Conservation (phyloP, 2,329 filamentous ascomycete genomes). For the Lecanicillium sp. region DNA sequence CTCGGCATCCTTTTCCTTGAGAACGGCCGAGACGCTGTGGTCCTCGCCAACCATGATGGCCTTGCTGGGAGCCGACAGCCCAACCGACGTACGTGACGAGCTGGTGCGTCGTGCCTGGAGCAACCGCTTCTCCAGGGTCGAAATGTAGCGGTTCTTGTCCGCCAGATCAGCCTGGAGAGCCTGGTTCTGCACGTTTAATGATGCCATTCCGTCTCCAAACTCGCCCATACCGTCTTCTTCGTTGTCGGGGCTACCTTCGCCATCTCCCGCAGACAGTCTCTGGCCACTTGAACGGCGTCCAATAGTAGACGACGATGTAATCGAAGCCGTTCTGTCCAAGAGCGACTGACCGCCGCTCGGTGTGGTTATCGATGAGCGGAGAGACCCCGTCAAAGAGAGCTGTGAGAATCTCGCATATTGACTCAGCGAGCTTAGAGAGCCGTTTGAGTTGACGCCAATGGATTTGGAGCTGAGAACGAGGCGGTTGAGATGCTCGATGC, state of each 20-base stretch:
- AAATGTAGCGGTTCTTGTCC: conserved; percentile 97
- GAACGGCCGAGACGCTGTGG: conserved; percentile 59
- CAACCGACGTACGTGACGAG: conserved; percentile 76
- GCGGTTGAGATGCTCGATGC: conserved; percentile 93
- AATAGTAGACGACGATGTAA: conserved; percentile 56
- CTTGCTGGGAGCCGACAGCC: conserved; percentile 53
- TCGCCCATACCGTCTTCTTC: conserved; percentile 66
- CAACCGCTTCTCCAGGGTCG: conserved; percentile 84
- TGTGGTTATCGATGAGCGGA: conserved; percentile 62
- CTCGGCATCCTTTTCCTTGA: conserved; percentile 87
- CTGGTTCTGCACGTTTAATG: conserved; percentile 73
- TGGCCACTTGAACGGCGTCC: conserved; percentile 40
- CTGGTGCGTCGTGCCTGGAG: conserved; percentile 85
- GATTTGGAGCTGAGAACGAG: conserved; percentile 94
- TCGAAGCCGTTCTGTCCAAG: conserved; percentile 57
- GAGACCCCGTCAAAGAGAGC: conserved; percentile 44
- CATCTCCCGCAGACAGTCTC: conserved; percentile 35
- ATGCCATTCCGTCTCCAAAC: conserved; percentile 79
- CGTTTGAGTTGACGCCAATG: conserved; percentile 78
- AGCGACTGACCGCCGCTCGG: conserved; percentile 43
- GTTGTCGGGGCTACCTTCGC: conserved; percentile 38
- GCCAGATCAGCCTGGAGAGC: conserved; percentile 89
- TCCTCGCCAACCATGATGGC: conserved; percentile 69
- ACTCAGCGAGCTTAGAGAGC: conserved; percentile 60
- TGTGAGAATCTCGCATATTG: conserved; percentile 55